Conservation (phyloP, 23 red algal species). For the Rhodosorus marinus region DNA sequence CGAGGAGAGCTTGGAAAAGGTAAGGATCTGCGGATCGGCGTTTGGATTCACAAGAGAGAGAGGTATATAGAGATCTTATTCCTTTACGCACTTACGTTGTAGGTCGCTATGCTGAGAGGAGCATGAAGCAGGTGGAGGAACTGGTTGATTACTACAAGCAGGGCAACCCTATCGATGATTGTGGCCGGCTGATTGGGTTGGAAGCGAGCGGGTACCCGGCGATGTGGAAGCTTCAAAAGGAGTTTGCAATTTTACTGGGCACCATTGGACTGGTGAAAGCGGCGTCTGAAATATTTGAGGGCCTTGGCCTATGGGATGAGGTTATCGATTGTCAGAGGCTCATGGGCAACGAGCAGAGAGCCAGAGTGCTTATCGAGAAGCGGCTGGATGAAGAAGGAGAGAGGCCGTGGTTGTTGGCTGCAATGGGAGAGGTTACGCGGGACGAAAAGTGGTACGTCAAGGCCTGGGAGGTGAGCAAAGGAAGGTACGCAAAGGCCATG, state of each 20-base stretch:
- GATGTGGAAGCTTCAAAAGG: constrained; percentile 62
- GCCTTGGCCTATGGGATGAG: constrained; percentile 73
- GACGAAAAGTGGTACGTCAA: constrained; percentile 20
- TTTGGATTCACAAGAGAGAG: too few species aligned
- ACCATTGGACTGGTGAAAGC: constrained; percentile 78
- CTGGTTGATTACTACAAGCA: constrained; percentile 39
- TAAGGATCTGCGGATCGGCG: too few species aligned
- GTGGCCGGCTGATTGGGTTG: constrained; percentile 27
- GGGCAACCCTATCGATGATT: constrained; percentile 3
- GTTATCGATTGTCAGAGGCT: constrained; percentile 85
- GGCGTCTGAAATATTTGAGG: constrained; percentile 71
- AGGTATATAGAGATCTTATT: constrained; percentile 33
- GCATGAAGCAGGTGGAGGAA: constrained; percentile 69
- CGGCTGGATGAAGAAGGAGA: constrained; percentile 32
- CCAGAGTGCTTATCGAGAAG: constrained; percentile 35
- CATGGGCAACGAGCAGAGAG: constrained; percentile 55
- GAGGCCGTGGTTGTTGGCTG: constrained; percentile 42
- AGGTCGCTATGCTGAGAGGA: constrained; percentile 57
- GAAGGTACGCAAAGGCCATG: constrained; percentile 66
- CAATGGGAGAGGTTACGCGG: constrained; percentile 70
- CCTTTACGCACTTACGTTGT: constrained; percentile 27
- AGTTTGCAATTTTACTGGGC: constrained; percentile 62
- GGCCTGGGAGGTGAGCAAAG: constrained; percentile 59
- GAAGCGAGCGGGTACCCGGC: constrained; percentile 38
- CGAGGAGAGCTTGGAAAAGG: constrained; percentile 28